These are phyloP conservation scores for Plantago elongata DNA, from an alignment of 257 asterid genomes.

Conservation along the genomic window DNA sequence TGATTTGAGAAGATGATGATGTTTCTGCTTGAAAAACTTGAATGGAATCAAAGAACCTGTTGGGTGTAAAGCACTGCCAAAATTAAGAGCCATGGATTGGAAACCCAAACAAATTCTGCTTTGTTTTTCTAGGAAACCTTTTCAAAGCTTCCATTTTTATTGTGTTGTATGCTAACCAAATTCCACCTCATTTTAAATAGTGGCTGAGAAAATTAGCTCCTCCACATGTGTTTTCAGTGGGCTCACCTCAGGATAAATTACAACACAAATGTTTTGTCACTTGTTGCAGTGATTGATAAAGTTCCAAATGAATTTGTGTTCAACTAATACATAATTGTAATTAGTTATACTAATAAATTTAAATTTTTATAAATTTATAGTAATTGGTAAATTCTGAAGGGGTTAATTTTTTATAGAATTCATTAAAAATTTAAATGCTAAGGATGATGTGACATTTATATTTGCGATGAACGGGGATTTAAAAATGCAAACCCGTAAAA, in stretches of 20 bases:
- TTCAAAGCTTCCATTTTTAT: constrained; percentile 23
- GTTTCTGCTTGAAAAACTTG: constrained; percentile 31
- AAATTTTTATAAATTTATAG: too few species aligned
- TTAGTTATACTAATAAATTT: too few species aligned
- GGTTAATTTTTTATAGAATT: too few species aligned
- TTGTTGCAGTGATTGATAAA: too few species aligned
- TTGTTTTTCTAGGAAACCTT: constrained; percentile 16
- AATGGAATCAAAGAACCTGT: constrained; percentile 33
- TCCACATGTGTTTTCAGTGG: constrained; percentile 48
- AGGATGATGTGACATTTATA: too few species aligned
- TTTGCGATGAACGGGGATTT: too few species aligned
- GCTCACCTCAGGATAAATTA: constrained; percentile 10
- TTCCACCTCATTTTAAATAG: constrained; percentile 40
- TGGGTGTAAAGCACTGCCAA: constrained; percentile 40
- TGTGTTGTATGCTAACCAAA: constrained; percentile 14
- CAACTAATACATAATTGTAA: too few species aligned
- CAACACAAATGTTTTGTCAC: too few species aligned
- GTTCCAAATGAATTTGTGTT: too few species aligned
- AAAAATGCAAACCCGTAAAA: too few species aligned
- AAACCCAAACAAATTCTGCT: neutral
- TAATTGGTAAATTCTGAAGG: too few species aligned
- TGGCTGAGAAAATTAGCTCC: constrained; percentile 35
- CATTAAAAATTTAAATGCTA: too few species aligned
- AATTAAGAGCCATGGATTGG: constrained; percentile 53
- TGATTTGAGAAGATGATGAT: constrained; percentile 18